A percentile compares a stretch with the other conserved stretches of the same genome.
These are phyloP conservation scores for Annulohypoxylon bovei DNA, from an alignment of 495 filamentous ascomycete genomes.

Conservation along the genomic window DNA sequence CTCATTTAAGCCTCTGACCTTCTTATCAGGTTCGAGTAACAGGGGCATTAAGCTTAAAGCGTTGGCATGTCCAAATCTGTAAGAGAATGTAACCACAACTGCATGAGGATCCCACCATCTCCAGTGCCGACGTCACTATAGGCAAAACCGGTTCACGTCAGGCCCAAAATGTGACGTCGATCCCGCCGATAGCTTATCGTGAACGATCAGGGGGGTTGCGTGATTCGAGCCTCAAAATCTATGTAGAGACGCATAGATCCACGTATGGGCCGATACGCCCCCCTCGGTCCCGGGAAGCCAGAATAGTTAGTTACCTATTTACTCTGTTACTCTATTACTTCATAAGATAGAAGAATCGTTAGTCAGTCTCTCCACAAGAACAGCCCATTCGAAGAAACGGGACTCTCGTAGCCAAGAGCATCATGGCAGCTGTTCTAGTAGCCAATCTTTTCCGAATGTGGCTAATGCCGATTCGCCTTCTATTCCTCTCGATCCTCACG, in stretches of 20 bases:
- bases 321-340: neutral
- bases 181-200: conserved; percentile 3
- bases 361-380: neutral
- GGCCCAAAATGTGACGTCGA: conserved; percentile 1
- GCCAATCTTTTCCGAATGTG: neutral
- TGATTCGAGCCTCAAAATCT: conserved; percentile 1
- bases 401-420: neutral
- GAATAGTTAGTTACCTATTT: neutral
- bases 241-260: neutral
- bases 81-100: conserved; percentile 15
- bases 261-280: neutral
- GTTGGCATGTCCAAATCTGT: conserved; percentile 10
- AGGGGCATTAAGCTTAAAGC: conserved; percentile 3
- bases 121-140: conserved; percentile 3
- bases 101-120: neutral
- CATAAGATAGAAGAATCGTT: neutral
- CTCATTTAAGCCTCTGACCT: neutral
- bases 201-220: neutral
- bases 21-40: neutral
- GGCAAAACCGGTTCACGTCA: conserved; percentile 4
- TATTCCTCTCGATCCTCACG: conserved; percentile 9
- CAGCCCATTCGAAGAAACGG: neutral
- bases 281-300: neutral
- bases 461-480: neutral
- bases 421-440: neutral